Evolutionary conservation across 2,329 filamentous ascomycete species (phyloP), one percentile per base, ranked within the genome.

Genomic region (Allantophomopsis cytisporea): DNA sequence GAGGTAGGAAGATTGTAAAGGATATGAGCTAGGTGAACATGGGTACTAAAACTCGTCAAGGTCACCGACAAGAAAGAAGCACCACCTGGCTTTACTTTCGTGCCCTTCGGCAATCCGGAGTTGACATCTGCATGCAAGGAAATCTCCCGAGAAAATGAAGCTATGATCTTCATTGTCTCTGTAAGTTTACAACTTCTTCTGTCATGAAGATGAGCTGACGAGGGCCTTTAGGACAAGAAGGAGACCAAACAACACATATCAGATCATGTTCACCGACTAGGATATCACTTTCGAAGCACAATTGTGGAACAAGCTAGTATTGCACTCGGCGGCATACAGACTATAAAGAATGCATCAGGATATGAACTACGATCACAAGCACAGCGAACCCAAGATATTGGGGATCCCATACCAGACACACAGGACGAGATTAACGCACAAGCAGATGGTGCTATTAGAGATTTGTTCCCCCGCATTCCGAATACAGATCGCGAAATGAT

Each of bases 161-260:
- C 72, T 35, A 72, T 77, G 68, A 71, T 80, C 13, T 80, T 76
- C 48, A 78, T 80, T 42, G 76, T 81, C 36, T 76, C 74, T 50
- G 76, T 78, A 64, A 48, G 70, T 57, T 13, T 36, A 16, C 13
- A 30, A 14, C 31, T 11, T 16, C 13, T 5, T 33, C 18, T 43
- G 31, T 44, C 35, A 16, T 33, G 12, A 5, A n/a, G 28, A 16
- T 33, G n/a, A 31, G 14, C 18, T 18, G 31, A 17, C 28, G 15
- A 36, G 14, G 33, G 20, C 18, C 23, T 20, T 17, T 14, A 52
- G 48, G 44, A 37, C 8, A 47, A 45, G 18, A 54, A 50, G 38
- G 50, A 53, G 39, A 47, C 50, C 18, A 49, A 21, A 47, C 47
- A 34, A 4, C 53, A 52, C 33, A 50, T 58, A 33, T 52, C 51